Evolutionary conservation across 2,329 filamentous ascomycete species (phyloP).

Genomic region (Esteya vermicola): DNA sequence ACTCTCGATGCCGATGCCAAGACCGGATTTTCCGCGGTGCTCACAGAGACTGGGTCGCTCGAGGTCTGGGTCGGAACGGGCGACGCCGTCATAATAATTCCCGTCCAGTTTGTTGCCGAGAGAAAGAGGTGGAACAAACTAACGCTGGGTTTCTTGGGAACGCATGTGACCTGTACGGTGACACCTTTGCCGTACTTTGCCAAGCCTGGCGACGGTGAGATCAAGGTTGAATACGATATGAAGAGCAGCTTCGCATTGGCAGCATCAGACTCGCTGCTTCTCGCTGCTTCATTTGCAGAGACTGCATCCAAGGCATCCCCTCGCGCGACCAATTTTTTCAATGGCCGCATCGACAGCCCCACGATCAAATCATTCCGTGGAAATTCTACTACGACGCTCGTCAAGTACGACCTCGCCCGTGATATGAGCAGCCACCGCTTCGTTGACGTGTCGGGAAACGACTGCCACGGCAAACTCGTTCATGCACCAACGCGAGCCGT

Average conservation of each 20-base stretch:
- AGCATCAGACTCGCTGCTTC: no score
- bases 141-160: no score
- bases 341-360: slow-evolving; percentile 3
- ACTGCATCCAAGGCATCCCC: no score
- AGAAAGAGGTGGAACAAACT: no score
- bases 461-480: background rate
- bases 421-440: background rate
- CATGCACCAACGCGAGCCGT: slow-evolving; percentile 4
- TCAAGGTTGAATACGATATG: background rate
- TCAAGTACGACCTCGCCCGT: slow-evolving; percentile 2
- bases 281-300: no score
- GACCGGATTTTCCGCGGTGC: background rate
- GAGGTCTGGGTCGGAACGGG: slow-evolving; percentile 1
- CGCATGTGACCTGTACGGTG: no score
- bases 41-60: background rate
- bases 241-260: background rate
- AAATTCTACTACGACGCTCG: background rate
- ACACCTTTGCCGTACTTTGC: no score
- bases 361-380: background rate
- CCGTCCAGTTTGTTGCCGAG: no score
- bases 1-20: background rate
- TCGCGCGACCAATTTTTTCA: slow-evolving; percentile 5
- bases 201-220: background rate
- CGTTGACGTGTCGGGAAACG: slow-evolving; percentile 1
- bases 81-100: background rate